Conservation (phyloP, 768 basidiomycete species). For the Amanita muscaria region DNA sequence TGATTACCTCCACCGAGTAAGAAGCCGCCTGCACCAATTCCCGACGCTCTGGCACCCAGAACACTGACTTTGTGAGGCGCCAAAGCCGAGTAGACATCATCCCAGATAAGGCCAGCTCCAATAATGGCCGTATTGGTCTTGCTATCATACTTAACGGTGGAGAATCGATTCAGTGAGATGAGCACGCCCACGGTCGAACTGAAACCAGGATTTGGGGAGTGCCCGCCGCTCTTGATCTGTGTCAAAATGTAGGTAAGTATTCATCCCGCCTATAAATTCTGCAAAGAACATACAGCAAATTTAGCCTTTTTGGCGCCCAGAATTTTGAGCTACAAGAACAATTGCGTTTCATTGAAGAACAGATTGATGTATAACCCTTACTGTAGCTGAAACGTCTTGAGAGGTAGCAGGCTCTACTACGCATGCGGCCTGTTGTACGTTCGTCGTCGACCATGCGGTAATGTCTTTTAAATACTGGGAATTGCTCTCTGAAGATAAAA, state of each 20-base stretch:
- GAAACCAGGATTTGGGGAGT: constrained; percentile 45
- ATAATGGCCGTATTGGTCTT: constrained; percentile 30
- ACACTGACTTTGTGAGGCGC: constrained; percentile 41
- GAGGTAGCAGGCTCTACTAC: constrained; percentile 51
- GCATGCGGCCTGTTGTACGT: constrained; percentile 36
- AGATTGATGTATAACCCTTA: constrained; percentile 19
- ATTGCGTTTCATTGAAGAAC: neutral
- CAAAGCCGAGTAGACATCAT: constrained; percentile 50
- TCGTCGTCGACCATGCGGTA: constrained; percentile 44
- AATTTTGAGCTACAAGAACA: constrained; percentile 33
- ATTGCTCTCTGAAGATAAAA: constrained; percentile 13
- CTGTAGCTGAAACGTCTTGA: constrained; percentile 41
- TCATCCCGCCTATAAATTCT: no score
- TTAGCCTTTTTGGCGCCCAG: constrained; percentile 34
- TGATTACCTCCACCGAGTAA: constrained; percentile 44
- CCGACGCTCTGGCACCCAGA: constrained; percentile 49
- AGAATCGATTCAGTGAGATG: constrained; percentile 45
- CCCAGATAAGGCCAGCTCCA: constrained; percentile 51
- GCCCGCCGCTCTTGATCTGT: constrained; percentile 52
- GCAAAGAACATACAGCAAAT: constrained; percentile 32
- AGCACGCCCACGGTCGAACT: constrained; percentile 55
- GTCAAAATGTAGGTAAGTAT: no score
- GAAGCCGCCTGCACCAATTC: constrained; percentile 48
- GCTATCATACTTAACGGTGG: constrained; percentile 33
- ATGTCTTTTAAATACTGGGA: constrained; percentile 33